These are phyloP conservation scores for Saccharomycopsis fermentans DNA, from an alignment of 805 yeast genomes.

Conservation along the genomic window DNA sequence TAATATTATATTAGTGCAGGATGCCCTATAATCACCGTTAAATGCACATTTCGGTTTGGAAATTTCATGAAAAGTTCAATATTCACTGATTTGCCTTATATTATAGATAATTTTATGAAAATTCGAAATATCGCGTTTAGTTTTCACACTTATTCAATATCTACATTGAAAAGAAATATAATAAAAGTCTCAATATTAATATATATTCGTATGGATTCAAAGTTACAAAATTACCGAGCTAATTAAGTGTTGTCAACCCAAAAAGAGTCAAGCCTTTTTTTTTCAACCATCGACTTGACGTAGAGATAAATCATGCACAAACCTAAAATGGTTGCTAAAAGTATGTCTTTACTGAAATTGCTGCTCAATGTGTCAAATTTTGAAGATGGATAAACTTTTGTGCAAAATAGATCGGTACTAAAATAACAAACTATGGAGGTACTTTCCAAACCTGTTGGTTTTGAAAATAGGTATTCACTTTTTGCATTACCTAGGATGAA, in stretches of 20 bases:
- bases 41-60: neutral
- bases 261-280: conserved; percentile 39
- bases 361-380: conserved; percentile 69
- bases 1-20: neutral
- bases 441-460: conserved; percentile 68
- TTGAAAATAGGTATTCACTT: conserved; percentile 30
- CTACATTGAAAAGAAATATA: too few relatives aligned
- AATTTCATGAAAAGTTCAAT: neutral
- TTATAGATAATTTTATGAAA: neutral
- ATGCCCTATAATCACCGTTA: neutral
- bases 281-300: conserved; percentile 48
- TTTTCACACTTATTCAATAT: too few relatives aligned
- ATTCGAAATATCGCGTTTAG: too few relatives aligned
- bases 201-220: too few relatives aligned
- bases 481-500: conserved; percentile 23
- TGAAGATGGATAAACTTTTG: conserved; percentile 68
- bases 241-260: conserved; percentile 31
- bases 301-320: conserved; percentile 37
- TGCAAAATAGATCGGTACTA: conserved; percentile 68
- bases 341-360: conserved; percentile 56
- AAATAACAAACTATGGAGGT: conserved; percentile 61
- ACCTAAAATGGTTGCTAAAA: conserved; percentile 48
- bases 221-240: neutral
- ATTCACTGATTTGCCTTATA: neutral
- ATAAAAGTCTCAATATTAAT: too few relatives aligned